These are phyloP conservation scores for Arxiozyma telluris DNA, from an alignment of 1,139 yeast genomes.

Conservation along the genomic window DNA sequence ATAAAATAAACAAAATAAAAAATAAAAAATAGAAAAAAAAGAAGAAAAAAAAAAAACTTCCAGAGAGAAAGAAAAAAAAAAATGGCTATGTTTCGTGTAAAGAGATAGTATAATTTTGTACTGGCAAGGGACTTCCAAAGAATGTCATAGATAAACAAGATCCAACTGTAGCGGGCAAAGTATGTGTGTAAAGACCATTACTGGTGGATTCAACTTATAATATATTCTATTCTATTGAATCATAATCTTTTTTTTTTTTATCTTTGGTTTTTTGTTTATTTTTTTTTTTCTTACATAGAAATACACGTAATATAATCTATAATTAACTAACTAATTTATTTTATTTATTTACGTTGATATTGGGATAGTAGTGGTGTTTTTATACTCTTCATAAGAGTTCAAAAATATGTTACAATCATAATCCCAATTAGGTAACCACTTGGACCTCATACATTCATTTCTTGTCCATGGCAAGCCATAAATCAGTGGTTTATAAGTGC, in stretches of 20 bases:
- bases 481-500: constrained; percentile 60
- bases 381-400: constrained; percentile 22
- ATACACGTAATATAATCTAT: too few relatives aligned
- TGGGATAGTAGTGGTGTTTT: background rate
- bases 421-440: constrained; percentile 68
- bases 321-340: too few relatives aligned
- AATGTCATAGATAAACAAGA: background rate
- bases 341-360: background rate
- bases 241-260: too few relatives aligned
- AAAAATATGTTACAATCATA: constrained; percentile 57
- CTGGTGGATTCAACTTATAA: too few relatives aligned
- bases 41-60: background rate
- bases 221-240: too few relatives aligned
- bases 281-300: too few relatives aligned
- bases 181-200: too few relatives aligned
- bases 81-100: background rate
- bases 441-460: constrained; percentile 51
- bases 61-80: background rate
- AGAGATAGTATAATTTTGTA: background rate
- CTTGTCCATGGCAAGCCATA: constrained; percentile 82
- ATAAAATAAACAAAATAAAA: too few relatives aligned
- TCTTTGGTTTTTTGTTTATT: too few relatives aligned
- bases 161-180: background rate
- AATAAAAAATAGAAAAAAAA: too few relatives aligned
- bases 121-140: background rate